phyloP scores from a whole-genome alignment of 2,329 filamentous ascomycete species.

The Penicillium verrucosum region DNA sequence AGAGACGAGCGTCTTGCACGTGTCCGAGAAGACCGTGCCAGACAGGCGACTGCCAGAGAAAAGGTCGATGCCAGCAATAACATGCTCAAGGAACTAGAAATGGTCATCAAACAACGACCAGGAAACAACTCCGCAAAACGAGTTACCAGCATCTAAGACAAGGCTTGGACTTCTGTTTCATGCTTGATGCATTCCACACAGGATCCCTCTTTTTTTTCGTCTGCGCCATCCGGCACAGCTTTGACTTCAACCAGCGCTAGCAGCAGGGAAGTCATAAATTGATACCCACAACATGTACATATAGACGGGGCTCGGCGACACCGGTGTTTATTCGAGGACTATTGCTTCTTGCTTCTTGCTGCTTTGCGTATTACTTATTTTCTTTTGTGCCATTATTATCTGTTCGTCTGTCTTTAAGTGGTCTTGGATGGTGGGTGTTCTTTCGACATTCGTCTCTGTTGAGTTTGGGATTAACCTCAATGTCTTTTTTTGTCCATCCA shows the following conservation, averaged over 20 bases:
- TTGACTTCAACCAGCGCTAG: conserved; percentile 14
- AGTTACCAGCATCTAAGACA: conserved; percentile 44
- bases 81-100: conserved; percentile 91
- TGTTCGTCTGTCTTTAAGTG: conserved; percentile 2
- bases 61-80: conserved; percentile 77
- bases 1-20: conserved; percentile 83
- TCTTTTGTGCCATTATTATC: conserved; percentile 10
- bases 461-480: neutral
- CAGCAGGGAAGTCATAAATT: conserved; percentile 23
- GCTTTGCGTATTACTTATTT: conserved; percentile 4
- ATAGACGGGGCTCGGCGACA: conserved; percentile 34
- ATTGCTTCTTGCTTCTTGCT: conserved; percentile 7
- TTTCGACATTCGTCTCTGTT: neutral
- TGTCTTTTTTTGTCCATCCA: neutral
- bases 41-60: conserved; percentile 67
- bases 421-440: neutral
- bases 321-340: conserved; percentile 22
- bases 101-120: conserved; percentile 67
- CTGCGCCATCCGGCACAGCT: neutral
- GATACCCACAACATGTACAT: conserved; percentile 32
- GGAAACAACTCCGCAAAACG: conserved; percentile 39
- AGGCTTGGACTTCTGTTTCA: neutral
- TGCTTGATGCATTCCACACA: conserved; percentile 2
- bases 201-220: neutral
- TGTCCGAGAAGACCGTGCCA: conserved; percentile 81